Percentiles rank a stretch among this genome's conserved stretches.
phyloP scores from a whole-genome alignment of 2,329 filamentous ascomycete genomes.

The Diaporthe citri region DNA sequence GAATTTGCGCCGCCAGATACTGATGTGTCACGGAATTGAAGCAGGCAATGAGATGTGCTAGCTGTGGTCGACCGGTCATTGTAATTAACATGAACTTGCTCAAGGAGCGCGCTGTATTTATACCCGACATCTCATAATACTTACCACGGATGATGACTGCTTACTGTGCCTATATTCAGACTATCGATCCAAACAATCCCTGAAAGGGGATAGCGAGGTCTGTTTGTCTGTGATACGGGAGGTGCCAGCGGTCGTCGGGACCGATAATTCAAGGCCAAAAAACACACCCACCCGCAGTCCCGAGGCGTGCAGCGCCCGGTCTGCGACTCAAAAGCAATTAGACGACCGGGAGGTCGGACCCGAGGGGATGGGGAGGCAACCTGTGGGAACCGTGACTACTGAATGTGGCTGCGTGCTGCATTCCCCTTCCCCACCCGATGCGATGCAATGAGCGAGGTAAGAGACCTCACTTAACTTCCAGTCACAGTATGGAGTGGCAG shows the following conservation, averaged over 20 bases:
- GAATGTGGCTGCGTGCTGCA: conserved; percentile 5
- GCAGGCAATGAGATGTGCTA: neutral
- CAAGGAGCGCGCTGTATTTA: neutral
- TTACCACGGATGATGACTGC: neutral
- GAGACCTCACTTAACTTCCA: neutral
- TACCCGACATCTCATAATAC: neutral
- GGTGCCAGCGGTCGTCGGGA: neutral
- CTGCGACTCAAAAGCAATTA: neutral
- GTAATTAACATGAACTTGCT: neutral
- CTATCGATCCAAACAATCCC: neutral
- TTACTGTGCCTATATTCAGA: neutral
- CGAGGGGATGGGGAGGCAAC: neutral
- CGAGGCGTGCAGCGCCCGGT: neutral
- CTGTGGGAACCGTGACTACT: neutral
- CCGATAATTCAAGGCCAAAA: neutral
- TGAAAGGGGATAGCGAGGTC: neutral
- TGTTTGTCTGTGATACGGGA: neutral
- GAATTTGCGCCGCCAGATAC: neutral
- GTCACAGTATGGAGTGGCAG: neutral
- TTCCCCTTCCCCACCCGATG: neutral
- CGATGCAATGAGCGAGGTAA: neutral
- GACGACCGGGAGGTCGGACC: neutral
- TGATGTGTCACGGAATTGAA: neutral
- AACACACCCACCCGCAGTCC: neutral
- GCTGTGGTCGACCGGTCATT: neutral